Percentiles rank a stretch among this genome's conserved stretches.
Evolutionary conservation across 1,284 basidiomycete species (phyloP).

Genomic region (Ceratobasidium sp.): DNA sequence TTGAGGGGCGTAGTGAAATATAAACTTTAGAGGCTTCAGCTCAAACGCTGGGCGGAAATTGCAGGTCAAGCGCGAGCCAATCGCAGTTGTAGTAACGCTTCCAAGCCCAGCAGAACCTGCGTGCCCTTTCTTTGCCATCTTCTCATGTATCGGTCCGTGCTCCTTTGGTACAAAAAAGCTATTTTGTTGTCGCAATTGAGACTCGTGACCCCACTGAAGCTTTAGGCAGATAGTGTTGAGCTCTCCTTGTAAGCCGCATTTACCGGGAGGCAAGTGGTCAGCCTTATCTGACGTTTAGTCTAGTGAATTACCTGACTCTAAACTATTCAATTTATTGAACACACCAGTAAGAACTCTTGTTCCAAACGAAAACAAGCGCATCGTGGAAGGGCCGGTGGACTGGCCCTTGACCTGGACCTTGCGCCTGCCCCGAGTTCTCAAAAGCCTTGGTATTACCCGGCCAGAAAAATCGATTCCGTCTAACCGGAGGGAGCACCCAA

Average conservation of each 20-base stretch:
- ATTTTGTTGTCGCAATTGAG: not conserved
- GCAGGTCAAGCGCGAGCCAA: not conserved
- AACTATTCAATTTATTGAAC: not conserved
- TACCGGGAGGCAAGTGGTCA: not conserved
- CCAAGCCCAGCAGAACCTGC: conserved; percentile 21
- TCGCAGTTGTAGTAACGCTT: not conserved
- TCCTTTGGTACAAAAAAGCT: not conserved
- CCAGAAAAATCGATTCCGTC: not conserved
- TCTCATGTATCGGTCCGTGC: conserved; percentile 14
- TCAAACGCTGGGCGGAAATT: not conserved
- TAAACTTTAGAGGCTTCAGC: not conserved
- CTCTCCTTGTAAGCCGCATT: not conserved
- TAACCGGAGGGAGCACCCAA: not conserved
- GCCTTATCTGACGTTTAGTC: not conserved
- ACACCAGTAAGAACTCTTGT: conserved; percentile 21
- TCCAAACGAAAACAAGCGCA: conserved; percentile 20
- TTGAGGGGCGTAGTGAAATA: conserved; percentile 34
- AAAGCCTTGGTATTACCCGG: not conserved
- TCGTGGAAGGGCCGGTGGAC: not conserved
- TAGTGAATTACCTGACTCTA: not conserved
- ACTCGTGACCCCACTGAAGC: conserved; percentile 1
- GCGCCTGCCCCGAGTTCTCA: not conserved
- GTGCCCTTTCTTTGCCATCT: conserved; percentile 24
- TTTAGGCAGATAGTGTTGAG: conserved; percentile 21
- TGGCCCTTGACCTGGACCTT: not conserved